phyloP scores from a whole-genome alignment of 2,329 filamentous ascomycete species.

The Plenodomus lindquistii region DNA sequence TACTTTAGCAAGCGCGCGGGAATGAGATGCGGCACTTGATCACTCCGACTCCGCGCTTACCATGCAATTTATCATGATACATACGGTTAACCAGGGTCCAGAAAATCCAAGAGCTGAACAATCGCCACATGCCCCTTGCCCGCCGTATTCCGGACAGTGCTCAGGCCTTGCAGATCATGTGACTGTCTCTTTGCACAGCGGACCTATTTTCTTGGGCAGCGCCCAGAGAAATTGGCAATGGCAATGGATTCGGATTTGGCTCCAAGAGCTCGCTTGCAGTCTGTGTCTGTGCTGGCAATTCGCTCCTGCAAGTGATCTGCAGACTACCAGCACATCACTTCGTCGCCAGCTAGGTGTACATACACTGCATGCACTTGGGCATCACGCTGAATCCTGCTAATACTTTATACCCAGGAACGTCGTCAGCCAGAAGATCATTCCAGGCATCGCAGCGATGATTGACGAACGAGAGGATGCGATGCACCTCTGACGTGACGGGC shows the following conservation, averaged over 20 bases:
- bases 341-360: not conserved
- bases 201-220: not conserved
- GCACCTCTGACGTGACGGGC: not conserved
- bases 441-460: not conserved
- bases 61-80: not conserved
- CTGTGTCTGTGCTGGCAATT: not conserved
- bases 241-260: no score
- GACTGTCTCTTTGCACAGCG: not conserved
- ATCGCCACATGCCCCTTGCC: not conserved
- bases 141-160: not conserved
- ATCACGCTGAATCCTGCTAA: not conserved
- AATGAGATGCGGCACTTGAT: not conserved
- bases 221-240: not conserved
- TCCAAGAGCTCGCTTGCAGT: not conserved
- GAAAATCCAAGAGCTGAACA: not conserved
- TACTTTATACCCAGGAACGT: not conserved
- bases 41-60: not conserved
- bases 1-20: not conserved
- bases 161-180: not conserved
- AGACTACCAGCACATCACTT: not conserved
- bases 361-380: not conserved
- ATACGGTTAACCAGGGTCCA: not conserved
- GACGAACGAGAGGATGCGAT: not conserved
- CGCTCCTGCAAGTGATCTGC: not conserved
- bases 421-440: not conserved